Base-by-base conservation (phyloP, 2,329 filamentous ascomycete species). In the Penicillium sp. region DNA sequence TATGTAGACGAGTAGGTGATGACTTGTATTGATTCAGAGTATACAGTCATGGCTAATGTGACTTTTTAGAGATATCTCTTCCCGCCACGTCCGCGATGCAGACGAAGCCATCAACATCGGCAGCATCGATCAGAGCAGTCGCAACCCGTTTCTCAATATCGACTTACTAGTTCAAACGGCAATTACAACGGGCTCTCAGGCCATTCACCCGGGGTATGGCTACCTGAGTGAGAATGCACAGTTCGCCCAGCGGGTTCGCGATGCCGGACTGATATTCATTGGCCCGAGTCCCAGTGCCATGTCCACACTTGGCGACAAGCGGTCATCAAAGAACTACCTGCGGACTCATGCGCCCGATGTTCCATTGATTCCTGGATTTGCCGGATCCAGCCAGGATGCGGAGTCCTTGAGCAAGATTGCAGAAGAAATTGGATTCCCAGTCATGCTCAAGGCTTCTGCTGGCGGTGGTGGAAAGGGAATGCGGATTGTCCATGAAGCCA, bases 191-290 rank as follows among this genome's bases (percentile, higher is more conserved):
- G 51, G 57, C 3, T 66, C 62, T 1, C 60, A 73, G 19, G 67
- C 70, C 3, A 57, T 73, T 5, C 63, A 67, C 46, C 71, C 71
- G 1, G 71, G 71, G 8, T 74, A 73, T 58, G 70, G 71, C 30
- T 73, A 65, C 50, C 59, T 74, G 11, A 66, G 63, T 29, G 72
- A 74, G 48, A 71, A 73, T 48, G 61, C 66, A 11, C 56, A 61
- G 0, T 73, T 73, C 32, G 70, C 69, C 3, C 47, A 59, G n/a
- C 47, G 52, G 1, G 62, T 69, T 1, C 57, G 59, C 2, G 45
- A 64, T 9, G 69, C 67, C 11, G 70, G 69, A 3, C 50, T 73
- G 11, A 65, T 66, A 7, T 73, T 70, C 53, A 64, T 74, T 45
- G 71, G 72, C 0, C 70, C 72, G 3, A 64, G 59, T 26, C 50